Evolutionary conservation across 2,329 filamentous ascomycete genomes (phyloP), one percentile per base, ranked within the genome.

Genomic region (Neofusicoccum kwambonambiense): DNA sequence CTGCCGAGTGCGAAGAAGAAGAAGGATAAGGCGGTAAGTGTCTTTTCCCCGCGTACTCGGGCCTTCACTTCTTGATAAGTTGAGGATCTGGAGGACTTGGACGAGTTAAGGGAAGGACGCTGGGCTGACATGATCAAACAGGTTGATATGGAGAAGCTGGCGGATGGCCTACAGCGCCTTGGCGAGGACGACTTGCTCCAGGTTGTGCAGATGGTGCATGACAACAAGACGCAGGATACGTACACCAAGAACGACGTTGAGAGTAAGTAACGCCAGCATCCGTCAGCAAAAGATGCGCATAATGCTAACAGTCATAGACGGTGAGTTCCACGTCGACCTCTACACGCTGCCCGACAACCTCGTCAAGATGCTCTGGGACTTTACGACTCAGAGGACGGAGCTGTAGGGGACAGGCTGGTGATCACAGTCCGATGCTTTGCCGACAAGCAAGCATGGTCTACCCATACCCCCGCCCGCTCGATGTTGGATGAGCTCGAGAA

Each of bases 191-290:
- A 98, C 73, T 82, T 99, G 47, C 83, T 99, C 67, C 91, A 95
- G 71, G 92, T 98, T 27, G 96, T 99, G 67, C 94, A 98, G 81
- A 90, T 99, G 87, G 94, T 99, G 68, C 95, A 98, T 78, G 95
- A 99, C 80, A 92, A 97, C 81, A 98, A 98, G 84, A 89, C 87
- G 1, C 87, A 92, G 5, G 93, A 97, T 69, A 97, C 94, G 1
- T 98, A 97, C 80, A 96, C 94, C 57, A 93, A 96, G 82, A 98
- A 97, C 72, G 96, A 99, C 78, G 87, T 97, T 65, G 95, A 99
- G 74, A 90, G 92, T 96, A 81, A 81, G 90, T 85, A 31, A 31
- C 4, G 27, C 62, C 27, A 50, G n/a, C n/a, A n/a, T 37, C 17
- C 9, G 50, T 45, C 8, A 49, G 64, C 34, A 66, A 64, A n/a